Evolutionary conservation across 2,329 filamentous ascomycete genomes (phyloP).

Genomic region (Cytospora chrysosperma): DNA sequence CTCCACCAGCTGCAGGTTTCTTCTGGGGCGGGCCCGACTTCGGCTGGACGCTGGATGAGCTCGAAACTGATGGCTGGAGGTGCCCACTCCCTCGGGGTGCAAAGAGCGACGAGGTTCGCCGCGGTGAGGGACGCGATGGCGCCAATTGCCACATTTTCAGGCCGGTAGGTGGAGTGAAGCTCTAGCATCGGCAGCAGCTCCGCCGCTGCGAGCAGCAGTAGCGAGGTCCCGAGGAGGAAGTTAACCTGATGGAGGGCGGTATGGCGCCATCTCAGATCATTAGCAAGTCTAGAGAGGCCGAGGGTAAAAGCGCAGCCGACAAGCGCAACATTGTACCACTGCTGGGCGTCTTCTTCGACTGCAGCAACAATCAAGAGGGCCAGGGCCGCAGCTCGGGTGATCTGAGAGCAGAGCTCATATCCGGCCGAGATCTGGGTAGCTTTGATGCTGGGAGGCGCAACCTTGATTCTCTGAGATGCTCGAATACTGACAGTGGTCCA

Average conservation of each 20-base stretch:
- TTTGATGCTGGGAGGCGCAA: constrained; percentile 3
- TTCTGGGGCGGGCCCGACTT: constrained; percentile 45
- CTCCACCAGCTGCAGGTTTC: constrained; percentile 54
- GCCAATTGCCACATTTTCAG: constrained; percentile 33
- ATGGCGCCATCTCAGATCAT: constrained; percentile 18
- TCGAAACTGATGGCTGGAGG: constrained; percentile 42
- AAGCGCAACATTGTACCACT: constrained; percentile 17
- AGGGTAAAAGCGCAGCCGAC: constrained; percentile 16
- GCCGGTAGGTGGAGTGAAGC: constrained; percentile 25
- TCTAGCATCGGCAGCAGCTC: constrained; percentile 26
- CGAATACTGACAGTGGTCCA: constrained; percentile 13
- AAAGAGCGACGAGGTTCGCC: constrained; percentile 40
- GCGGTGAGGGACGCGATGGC: constrained; percentile 38
- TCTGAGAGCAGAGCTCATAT: constrained; percentile 22
- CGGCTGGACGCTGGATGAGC: constrained; percentile 38
- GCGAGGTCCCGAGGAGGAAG: constrained; percentile 13
- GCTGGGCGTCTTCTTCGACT: constrained; percentile 4
- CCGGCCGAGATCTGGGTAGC: constrained; percentile 14
- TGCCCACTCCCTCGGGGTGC: constrained; percentile 51
- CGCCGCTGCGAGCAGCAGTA: constrained; percentile 22
- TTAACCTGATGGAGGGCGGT: constrained; percentile 24
- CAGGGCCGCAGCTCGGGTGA: constrained; percentile 12
- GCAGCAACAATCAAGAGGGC: constrained; percentile 16
- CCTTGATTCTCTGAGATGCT: constrained; percentile 1
- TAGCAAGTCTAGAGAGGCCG: constrained; percentile 19